Evolutionary conservation across 345 rosid species (phyloP).

Genomic region (Anastatica hierochuntica): DNA sequence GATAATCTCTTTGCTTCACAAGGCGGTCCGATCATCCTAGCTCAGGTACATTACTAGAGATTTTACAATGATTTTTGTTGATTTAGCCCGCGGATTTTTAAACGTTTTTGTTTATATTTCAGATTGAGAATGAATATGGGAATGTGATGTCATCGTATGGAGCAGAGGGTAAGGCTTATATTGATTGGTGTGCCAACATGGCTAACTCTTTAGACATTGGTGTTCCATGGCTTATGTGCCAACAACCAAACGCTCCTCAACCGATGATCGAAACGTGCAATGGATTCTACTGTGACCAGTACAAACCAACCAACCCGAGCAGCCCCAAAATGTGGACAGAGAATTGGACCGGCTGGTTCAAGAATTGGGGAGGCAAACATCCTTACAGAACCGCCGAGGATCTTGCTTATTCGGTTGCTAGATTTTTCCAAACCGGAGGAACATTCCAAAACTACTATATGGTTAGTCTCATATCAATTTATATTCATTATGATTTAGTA

Average conservation of each 20-base stretch:
- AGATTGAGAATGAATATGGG: constrained; percentile 89
- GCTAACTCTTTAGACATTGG: constrained; percentile 50
- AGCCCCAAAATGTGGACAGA: constrained; percentile 65
- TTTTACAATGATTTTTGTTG: background rate
- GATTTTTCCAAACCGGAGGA: constrained; percentile 49
- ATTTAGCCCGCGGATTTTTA: no score
- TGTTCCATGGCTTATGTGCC: constrained; percentile 88
- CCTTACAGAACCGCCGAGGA: constrained; percentile 57
- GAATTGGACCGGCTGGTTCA: constrained; percentile 68
- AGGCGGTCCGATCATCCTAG: constrained; percentile 68
- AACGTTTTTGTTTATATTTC: background rate
- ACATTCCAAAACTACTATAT: constrained; percentile 58
- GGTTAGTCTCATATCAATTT: constrained; percentile 23
- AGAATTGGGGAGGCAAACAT: constrained; percentile 45
- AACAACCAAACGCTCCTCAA: constrained; percentile 48
- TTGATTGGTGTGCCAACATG: constrained; percentile 68
- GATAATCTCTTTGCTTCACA: constrained; percentile 66
- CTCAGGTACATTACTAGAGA: constrained; percentile 37
- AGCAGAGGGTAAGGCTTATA: constrained; percentile 45
- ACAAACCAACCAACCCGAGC: constrained; percentile 24
- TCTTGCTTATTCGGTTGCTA: constrained; percentile 46
- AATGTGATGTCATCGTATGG: constrained; percentile 41
- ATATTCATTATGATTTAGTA: background rate
- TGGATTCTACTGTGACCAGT: constrained; percentile 46
- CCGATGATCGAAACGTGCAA: constrained; percentile 49